Percentiles rank a stretch among this genome's conserved stretches.
Evolutionary conservation across 208 protist species (phyloP).

Genomic region (Naegleria lovaniensis): DNA sequence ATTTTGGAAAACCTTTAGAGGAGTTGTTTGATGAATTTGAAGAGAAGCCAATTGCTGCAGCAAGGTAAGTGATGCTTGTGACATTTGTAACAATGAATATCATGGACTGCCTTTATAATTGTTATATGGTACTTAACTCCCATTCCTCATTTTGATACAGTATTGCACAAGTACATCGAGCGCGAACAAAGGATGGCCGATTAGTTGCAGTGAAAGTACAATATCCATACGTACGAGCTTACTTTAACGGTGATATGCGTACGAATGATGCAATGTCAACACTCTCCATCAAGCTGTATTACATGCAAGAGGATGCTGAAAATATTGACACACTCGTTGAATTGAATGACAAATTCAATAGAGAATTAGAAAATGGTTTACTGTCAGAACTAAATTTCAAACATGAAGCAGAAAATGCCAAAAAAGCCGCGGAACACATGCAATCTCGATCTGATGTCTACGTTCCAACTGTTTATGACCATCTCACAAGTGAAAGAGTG

Average conservation of each 20-base stretch:
- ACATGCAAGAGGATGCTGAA: constrained; percentile 12
- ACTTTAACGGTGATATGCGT: constrained; percentile 39
- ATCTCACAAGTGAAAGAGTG: constrained; percentile 45
- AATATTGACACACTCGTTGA: background rate
- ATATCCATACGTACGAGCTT: constrained; percentile 30
- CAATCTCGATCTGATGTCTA: background rate
- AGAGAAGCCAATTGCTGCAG: constrained; percentile 50
- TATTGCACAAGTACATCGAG: constrained; percentile 50
- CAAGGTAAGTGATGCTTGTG: background rate
- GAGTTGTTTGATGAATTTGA: constrained; percentile 50
- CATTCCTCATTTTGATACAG: no score
- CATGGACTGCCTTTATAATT: no score
- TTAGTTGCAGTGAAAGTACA: constrained; percentile 60
- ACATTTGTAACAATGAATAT: no score
- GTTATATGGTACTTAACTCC: no score
- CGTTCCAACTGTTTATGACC: constrained; percentile 27
- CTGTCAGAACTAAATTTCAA: constrained; percentile 11
- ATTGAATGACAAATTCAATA: background rate
- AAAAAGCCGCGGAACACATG: constrained; percentile 9
- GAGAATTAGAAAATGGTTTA: constrained; percentile 12
- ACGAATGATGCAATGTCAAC: constrained; percentile 38
- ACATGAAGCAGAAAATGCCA: constrained; percentile 29
- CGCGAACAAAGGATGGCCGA: constrained; percentile 2
- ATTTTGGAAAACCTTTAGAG: constrained; percentile 39
- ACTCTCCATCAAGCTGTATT: background rate